Conservation (phyloP, 768 basidiomycete species). For the Tephrocybe sp. region DNA sequence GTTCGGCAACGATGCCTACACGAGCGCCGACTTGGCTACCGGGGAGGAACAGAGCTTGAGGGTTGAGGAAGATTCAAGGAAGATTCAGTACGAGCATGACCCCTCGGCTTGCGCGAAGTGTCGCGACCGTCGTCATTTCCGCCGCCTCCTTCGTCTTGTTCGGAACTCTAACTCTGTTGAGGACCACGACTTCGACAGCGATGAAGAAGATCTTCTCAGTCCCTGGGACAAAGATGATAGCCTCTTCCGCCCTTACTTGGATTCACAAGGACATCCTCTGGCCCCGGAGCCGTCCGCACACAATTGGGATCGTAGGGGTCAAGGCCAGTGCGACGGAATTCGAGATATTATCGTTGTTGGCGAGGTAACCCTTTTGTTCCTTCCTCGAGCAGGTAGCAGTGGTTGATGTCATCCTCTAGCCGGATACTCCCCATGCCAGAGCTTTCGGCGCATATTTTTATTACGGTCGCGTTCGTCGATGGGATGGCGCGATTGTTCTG, state of each 20-base stretch:
- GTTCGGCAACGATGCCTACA: slow-evolving; percentile 4
- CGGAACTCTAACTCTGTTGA: not conserved
- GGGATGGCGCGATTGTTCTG: slow-evolving; percentile 9
- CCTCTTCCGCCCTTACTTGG: not conserved
- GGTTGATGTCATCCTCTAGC: not conserved
- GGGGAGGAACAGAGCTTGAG: not conserved
- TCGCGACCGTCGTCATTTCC: not conserved
- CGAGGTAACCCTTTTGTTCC: not conserved
- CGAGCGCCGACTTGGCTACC: not conserved
- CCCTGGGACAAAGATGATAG: slow-evolving; percentile 8
- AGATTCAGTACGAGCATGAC: slow-evolving; percentile 7
- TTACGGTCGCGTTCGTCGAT: slow-evolving; percentile 11
- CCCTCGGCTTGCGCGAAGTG: not conserved
- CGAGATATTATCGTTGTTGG: slow-evolving; percentile 8
- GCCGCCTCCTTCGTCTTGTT: not conserved
- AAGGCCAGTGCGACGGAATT: slow-evolving; percentile 6
- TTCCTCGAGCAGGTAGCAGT: not conserved
- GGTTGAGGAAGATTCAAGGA: not conserved
- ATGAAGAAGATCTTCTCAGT: slow-evolving; percentile 10
- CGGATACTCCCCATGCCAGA: slow-evolving; percentile 7
- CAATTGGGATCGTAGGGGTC: slow-evolving; percentile 4
- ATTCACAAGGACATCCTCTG: not conserved
- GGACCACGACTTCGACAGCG: not conserved
- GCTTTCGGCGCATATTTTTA: slow-evolving; percentile 3
- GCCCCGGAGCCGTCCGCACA: not conserved